These are phyloP conservation scores for Nidula niveotomentosa DNA, from an alignment of 1,284 basidiomycete genomes.

Conservation along the genomic window DNA sequence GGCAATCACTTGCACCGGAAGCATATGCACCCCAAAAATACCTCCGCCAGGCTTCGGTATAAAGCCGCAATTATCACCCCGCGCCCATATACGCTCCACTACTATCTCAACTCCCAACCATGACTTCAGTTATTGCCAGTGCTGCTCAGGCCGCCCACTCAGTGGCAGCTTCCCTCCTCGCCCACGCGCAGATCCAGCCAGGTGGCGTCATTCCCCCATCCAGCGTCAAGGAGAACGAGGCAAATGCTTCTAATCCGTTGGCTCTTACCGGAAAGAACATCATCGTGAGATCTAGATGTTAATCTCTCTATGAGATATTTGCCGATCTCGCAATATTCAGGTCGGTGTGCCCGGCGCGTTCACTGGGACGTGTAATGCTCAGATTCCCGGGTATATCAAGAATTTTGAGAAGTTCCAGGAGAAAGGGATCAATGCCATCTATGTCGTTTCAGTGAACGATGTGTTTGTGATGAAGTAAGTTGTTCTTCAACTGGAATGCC, in stretches of 20 bases:
- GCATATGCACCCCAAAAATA: no score
- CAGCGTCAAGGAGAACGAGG: constrained; percentile 59
- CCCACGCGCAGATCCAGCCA: constrained; percentile 45
- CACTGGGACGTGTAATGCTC: constrained; percentile 48
- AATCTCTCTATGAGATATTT: not conserved
- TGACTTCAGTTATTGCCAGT: constrained; percentile 47
- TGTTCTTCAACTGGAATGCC: not conserved
- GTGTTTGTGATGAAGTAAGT: constrained; percentile 62
- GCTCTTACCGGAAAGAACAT: constrained; percentile 67
- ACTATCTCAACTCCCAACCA: constrained; percentile 9
- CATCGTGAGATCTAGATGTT: constrained; percentile 47
- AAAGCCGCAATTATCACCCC: no score
- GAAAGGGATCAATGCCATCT: constrained; percentile 71
- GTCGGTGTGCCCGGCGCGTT: constrained; percentile 66
- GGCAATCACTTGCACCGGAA: no score
- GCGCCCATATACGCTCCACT: no score
- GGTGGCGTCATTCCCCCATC: constrained; percentile 43
- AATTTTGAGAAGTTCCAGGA: constrained; percentile 60
- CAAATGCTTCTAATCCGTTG: constrained; percentile 49
- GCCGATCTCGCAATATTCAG: constrained; percentile 21
- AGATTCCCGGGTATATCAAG: constrained; percentile 69
- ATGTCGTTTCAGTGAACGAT: constrained; percentile 73
- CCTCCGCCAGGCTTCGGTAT: no score
- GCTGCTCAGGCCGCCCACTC: constrained; percentile 54
- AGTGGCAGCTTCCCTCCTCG: constrained; percentile 47